phyloP scores from a whole-genome alignment of 257 asterid genomes.

The Scutellaria galericulata region DNA sequence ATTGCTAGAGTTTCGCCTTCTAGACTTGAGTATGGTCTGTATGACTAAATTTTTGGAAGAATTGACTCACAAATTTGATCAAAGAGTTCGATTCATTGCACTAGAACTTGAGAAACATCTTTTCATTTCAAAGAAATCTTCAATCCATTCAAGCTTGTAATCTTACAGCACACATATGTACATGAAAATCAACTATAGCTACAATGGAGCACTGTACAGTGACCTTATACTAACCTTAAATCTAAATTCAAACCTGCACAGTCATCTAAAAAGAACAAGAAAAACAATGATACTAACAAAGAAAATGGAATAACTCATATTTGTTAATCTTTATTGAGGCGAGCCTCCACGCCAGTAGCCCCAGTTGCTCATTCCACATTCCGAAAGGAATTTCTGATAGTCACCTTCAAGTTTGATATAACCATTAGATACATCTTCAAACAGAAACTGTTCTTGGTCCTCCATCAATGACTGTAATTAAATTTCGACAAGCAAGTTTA shows the following conservation, averaged over 20 bases:
- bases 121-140: not conserved
- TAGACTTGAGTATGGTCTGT: conserved; percentile 5
- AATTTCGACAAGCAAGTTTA: conserved; percentile 21
- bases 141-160: not conserved
- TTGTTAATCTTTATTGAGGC: conserved; percentile 32
- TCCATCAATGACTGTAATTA: conserved; percentile 44
- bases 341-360: conserved; percentile 76
- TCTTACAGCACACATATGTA: too few species aligned
- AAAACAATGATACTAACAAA: not conserved
- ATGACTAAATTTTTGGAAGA: conserved; percentile 1
- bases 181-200: too few species aligned
- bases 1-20: not conserved
- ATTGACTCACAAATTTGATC: conserved; percentile 1
- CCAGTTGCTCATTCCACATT: conserved; percentile 74
- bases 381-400: conserved; percentile 65
- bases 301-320: not conserved
- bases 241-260: not conserved
- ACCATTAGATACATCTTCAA: conserved; percentile 41
- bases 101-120: not conserved
- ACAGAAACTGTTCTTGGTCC: conserved; percentile 39
- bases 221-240: conserved; percentile 16
- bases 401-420: conserved; percentile 59
- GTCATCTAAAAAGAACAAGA: too few species aligned
- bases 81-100: not conserved
- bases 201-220: conserved; percentile 25